Base-by-base conservation (phyloP, 495 filamentous ascomycete genomes). In the Tetracladium setigerum region DNA sequence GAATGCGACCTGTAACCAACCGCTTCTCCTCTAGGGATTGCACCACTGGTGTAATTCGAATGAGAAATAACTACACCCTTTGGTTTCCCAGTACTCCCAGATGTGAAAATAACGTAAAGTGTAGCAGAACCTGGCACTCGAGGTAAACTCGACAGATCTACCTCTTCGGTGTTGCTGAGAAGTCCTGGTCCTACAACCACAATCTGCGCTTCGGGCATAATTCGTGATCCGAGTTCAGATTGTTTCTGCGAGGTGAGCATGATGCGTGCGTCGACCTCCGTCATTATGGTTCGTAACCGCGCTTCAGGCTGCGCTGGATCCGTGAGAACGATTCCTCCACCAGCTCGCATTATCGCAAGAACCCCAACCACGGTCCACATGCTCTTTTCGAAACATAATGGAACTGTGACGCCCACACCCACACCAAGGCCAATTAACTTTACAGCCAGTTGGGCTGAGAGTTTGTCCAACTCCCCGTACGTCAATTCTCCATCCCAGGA, bases 71-170 rank as follows among this genome's bases (percentile, higher is more conserved):
- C 15, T 1, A 67, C 67, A 8, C 70, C 70, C 47, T 74, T 73
- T 0, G 72, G 71, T 38, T 64, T 65, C 18, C 70, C 71, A 2
- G 72, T 76, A 53, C 62, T 69, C 22, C 70, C 72, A 0, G 72
- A 74, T 2, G 69, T 74, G 49, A 71, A 74, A 8, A 67, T 58
- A n/a, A 82, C 62, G 52, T 77, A 86, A 44, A 47, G 58, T 32
- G 38, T 46, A 4, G 17, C 22, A 42, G 24, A 13, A 37, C 38
- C 38, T 38, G 24, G 33, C 19, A 30, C 33, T 14, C 1, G 5
- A 4, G 19, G 33, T 11, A 16, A 46, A 30, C 4, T 22, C 30
- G 19, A n/a, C 36, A 17, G 13, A 17, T 14, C 34, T 10, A 27
- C 22, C 22, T 27, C 22, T 27, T 27, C 22, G 3, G 22, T 27